Percentiles rank a stretch among this genome's conserved stretches.
Conservation (phyloP, 805 yeast genomes). For the Saccharomycopsis fermentans region DNA sequence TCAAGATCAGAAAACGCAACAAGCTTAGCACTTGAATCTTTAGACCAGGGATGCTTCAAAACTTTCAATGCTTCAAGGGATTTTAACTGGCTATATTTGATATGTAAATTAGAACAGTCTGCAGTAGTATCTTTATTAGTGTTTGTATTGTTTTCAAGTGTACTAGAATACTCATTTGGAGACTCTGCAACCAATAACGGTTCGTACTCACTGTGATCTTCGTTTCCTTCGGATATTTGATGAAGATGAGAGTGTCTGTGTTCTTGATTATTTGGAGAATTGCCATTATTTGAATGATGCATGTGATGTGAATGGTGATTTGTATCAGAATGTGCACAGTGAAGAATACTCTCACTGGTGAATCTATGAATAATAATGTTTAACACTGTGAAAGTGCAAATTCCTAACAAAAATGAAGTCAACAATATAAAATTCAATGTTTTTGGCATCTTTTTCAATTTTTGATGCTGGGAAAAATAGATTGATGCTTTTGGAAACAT, state of each 20-base stretch:
- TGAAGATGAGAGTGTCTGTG: background rate
- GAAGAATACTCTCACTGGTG: constrained; percentile 77
- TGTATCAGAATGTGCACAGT: constrained; percentile 56
- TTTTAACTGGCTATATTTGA: constrained; percentile 12
- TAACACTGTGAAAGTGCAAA: constrained; percentile 44
- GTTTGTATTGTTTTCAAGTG: constrained; percentile 6
- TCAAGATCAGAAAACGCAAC: constrained; percentile 2
- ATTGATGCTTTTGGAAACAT: constrained; percentile 59
- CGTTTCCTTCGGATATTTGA: background rate
- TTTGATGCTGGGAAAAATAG: constrained; percentile 31
- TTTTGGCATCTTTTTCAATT: constrained; percentile 20
- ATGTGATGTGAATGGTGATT: background rate
- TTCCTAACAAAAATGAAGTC: constrained; percentile 47
- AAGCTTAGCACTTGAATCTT: constrained; percentile 4
- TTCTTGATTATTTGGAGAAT: background rate
- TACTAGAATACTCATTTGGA: constrained; percentile 13
- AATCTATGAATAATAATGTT: constrained; percentile 60
- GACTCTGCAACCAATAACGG: background rate
- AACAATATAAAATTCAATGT: constrained; percentile 32
- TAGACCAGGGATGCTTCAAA: constrained; percentile 15
- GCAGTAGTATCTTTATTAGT: constrained; percentile 6
- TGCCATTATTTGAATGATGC: background rate
- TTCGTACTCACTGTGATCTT: background rate
- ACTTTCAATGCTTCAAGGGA: constrained; percentile 12
- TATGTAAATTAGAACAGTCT: background rate